Evolutionary conservation across 108 stramenopile species (phyloP), one percentile per base, ranked within the genome.

Genomic region (Discostella stelligeroides): DNA sequence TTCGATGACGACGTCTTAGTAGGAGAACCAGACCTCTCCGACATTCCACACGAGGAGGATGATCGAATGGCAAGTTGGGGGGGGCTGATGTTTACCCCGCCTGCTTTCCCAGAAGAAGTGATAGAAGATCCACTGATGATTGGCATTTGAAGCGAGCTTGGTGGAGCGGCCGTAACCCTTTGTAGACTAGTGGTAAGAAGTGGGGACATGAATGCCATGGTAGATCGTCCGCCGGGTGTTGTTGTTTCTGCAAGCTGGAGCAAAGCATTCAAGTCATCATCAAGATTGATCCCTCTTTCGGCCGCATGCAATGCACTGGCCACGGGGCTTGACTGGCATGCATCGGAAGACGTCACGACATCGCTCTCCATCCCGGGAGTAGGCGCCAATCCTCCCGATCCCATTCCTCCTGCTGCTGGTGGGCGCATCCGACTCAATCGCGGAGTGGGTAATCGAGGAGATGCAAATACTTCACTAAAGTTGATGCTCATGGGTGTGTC

Each of bases 221-320:
- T 54, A 20, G 59, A 63, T 20, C 63, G 63, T 39, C 76, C 76
- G 27, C 80, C 69, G 18, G 69, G 76, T 0, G 89, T 84, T 4
- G 92, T 87, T 46, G 72, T 84, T 39, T 84, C 83, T 12, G 90
- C 91, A 24, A 95, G 83, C 53, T 95, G 88, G 38, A 95, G 72
- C 61, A 91, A 69, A 42, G 86, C 86, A 68, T 85, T 92, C 75
- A 95, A 57, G 66, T 95, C 93, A 67, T 90, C 93, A 76, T 95
- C 92, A 63, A 88, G 84, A 75, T 83, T 87, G 15, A 92, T 45
- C 72, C 86, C 86, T 12, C 89, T 75, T 60, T 95, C 93, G 4
- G 86, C 86, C 70, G 85, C 56, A 63, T 88, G 86, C 30, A 89
- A 70, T 17, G 83, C 86, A 51, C 88, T 89, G 0, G 82, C 21